phyloP scores from a whole-genome alignment of 1,284 basidiomycete species.

The Peniophora sp. region DNA sequence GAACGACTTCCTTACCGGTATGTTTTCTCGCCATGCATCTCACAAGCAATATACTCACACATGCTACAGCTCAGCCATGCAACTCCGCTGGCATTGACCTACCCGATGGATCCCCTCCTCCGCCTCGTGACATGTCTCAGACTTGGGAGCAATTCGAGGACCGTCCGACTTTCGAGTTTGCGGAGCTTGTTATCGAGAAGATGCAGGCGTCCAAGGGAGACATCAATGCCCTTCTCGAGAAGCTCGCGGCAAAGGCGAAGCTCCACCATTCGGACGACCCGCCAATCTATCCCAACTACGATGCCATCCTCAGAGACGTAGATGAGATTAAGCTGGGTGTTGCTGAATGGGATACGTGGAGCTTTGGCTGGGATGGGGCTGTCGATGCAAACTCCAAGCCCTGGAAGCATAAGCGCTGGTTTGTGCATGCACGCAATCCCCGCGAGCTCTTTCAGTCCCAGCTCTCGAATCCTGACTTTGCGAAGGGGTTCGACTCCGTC shows the following conservation, averaged over 20 bases:
- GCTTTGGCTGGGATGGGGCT: too few relatives aligned
- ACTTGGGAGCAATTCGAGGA: background rate
- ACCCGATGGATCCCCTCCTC: background rate
- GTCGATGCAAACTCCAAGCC: too few relatives aligned
- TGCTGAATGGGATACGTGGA: too few relatives aligned
- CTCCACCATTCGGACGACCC: too few relatives aligned
- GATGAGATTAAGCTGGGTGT: too few relatives aligned
- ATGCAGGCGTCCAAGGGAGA: slow-evolving; percentile 2
- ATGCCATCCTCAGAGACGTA: too few relatives aligned
- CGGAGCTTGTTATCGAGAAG: slow-evolving; percentile 4
- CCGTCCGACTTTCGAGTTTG: background rate
- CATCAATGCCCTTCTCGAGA: slow-evolving; percentile 4
- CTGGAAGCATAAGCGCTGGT: too few relatives aligned
- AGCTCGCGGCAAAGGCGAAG: background rate
- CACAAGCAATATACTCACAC: too few relatives aligned
- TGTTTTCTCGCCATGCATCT: too few relatives aligned
- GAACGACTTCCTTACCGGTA: too few relatives aligned
- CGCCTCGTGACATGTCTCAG: background rate
- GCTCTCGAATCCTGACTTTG: slow-evolving; percentile 13
- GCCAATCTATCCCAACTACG: too few relatives aligned
- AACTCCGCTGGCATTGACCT: background rate
- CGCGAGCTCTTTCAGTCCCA: slow-evolving; percentile 2
- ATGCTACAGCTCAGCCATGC: too few relatives aligned
- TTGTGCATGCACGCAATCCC: slow-evolving; percentile 4
- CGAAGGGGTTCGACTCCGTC: slow-evolving; percentile 13